A percentile compares a stretch with the other conserved stretches of the same genome.
Conservation (phyloP, 2,329 filamentous ascomycete species). For the Sporothrix curviconia region DNA sequence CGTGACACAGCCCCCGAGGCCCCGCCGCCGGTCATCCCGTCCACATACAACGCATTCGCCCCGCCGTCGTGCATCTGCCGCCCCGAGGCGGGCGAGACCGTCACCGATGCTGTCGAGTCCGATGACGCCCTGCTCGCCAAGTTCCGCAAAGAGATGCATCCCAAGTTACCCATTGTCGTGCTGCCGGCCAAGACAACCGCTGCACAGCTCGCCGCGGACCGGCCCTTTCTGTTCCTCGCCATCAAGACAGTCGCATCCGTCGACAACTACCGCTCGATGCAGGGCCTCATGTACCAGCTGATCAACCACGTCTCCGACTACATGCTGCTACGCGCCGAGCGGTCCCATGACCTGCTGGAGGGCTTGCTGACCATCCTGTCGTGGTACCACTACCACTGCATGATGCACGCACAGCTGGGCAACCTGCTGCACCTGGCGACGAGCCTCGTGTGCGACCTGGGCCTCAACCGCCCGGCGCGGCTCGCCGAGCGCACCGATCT, state of each 20-base stretch:
- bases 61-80: conserved; percentile 43
- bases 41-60: conserved; percentile 39
- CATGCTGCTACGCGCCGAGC: conserved; percentile 43
- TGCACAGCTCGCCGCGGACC: conserved; percentile 30
- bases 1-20: background rate
- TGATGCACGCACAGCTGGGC: conserved; percentile 46
- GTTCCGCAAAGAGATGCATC: conserved; percentile 38
- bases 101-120: conserved; percentile 36
- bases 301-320: conserved; percentile 41
- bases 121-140: conserved; percentile 41
- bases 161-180: conserved; percentile 42
- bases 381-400: conserved; percentile 50
- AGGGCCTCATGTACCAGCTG: conserved; percentile 43
- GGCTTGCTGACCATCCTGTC: conserved; percentile 43
- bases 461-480: conserved; percentile 36
- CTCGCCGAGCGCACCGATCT: conserved; percentile 37
- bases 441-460: conserved; percentile 42
- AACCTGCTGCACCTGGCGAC: conserved; percentile 44
- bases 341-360: conserved; percentile 44
- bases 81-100: conserved; percentile 31
- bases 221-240: conserved; percentile 43
- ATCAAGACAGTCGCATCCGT: conserved; percentile 46
- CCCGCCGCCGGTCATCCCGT: conserved; percentile 12
- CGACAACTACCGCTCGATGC: conserved; percentile 40
- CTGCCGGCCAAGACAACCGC: conserved; percentile 31